Conservation (phyloP, 2,329 filamentous ascomycete species). For the Fusarium setosum region DNA sequence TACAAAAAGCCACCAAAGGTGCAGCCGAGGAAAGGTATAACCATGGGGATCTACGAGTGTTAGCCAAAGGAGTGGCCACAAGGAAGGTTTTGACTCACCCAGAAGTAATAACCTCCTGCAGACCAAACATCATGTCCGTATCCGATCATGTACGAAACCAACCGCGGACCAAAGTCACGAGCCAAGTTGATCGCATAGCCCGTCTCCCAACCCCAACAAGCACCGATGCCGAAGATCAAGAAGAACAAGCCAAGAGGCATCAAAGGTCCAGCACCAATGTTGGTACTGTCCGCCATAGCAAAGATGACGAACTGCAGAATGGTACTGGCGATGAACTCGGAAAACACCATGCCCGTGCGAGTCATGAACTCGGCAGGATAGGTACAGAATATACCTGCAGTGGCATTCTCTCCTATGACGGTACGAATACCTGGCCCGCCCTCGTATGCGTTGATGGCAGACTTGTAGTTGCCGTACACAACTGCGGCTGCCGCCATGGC, state of each 20-base stretch:
- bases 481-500: conserved; percentile 71
- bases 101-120: conserved; percentile 78
- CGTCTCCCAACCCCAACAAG: conserved; percentile 81
- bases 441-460: conserved; percentile 73
- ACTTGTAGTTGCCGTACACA: conserved; percentile 72
- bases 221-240: conserved; percentile 78
- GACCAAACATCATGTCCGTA: conserved; percentile 76
- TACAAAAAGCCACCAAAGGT: conserved; percentile 74
- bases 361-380: conserved; percentile 77
- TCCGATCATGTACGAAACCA: conserved; percentile 75
- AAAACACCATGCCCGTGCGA: conserved; percentile 75
- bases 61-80: not conserved
- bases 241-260: conserved; percentile 75
- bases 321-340: conserved; percentile 75
- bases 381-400: conserved; percentile 79
- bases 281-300: conserved; percentile 69
- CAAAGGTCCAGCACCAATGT: conserved; percentile 65
- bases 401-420: conserved; percentile 68
- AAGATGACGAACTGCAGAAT: conserved; percentile 80
- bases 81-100: conserved; percentile 57
- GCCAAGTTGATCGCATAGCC: conserved; percentile 81
- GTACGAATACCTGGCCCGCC: conserved; percentile 70
- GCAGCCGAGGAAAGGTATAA: conserved; percentile 75
- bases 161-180: conserved; percentile 76
- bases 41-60: conserved; percentile 71